Percentiles rank a stretch among this genome's conserved stretches.
phyloP scores from a whole-genome alignment of 495 filamentous ascomycete species.

The Aspergillus diversus region DNA sequence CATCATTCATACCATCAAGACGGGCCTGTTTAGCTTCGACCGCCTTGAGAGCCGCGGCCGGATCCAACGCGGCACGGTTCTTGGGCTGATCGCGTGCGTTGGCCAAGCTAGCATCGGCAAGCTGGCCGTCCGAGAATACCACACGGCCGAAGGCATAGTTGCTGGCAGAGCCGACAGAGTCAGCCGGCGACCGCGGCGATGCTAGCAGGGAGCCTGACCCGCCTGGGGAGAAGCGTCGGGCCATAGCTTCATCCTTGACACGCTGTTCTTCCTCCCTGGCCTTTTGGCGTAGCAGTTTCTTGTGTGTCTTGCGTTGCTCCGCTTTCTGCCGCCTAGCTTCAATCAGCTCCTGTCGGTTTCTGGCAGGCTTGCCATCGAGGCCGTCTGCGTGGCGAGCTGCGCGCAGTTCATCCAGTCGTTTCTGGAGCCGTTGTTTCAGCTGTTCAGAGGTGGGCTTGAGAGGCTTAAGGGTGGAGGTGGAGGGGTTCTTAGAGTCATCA shows the following conservation, averaged over 20 bases:
- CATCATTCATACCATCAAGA: constrained; percentile 68
- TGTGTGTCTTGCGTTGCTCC: constrained; percentile 79
- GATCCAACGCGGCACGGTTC: constrained; percentile 68
- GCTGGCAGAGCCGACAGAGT: constrained; percentile 49
- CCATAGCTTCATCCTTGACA: constrained; percentile 69
- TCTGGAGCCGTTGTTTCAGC: constrained; percentile 73
- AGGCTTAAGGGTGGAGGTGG: constrained; percentile 42
- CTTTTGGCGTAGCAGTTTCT: constrained; percentile 75
- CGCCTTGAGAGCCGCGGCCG: constrained; percentile 70
- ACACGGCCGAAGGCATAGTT: constrained; percentile 88
- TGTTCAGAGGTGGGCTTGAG: constrained; percentile 64
- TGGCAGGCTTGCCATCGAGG: constrained; percentile 74
- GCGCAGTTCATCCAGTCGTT: constrained; percentile 79
- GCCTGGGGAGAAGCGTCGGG: constrained; percentile 54
- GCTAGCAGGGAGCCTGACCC: constrained; percentile 59
- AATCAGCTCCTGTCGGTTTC: constrained; percentile 84
- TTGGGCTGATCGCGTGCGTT: constrained; percentile 62
- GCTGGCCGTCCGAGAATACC: constrained; percentile 81
- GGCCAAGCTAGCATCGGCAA: constrained; percentile 67
- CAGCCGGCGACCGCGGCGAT: constrained; percentile 55
- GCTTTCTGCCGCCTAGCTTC: constrained; percentile 87
- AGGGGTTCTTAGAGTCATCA: constrained; percentile 32
- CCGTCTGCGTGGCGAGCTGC: constrained; percentile 82
- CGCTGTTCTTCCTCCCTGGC: constrained; percentile 76
- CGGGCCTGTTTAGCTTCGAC: constrained; percentile 75